Conservation (phyloP, 306 rosid genomes). For the Pterocarpus santalinus region DNA sequence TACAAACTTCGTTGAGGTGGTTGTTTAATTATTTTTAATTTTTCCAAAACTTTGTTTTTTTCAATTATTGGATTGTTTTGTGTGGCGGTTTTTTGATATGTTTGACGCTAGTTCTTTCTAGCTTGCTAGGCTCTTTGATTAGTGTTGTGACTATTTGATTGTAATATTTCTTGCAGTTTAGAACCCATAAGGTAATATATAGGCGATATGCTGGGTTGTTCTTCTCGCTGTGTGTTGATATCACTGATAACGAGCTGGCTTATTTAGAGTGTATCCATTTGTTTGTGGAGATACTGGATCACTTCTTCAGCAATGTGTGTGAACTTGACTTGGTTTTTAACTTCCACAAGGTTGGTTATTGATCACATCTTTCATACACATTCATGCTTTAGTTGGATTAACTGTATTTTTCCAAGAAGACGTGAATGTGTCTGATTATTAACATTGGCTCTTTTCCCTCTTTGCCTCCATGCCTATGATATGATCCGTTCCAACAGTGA, state of each 20-base stretch:
- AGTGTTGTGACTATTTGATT: constrained; percentile 33
- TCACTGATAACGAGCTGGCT: constrained; percentile 97
- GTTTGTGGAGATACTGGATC: constrained; percentile 94
- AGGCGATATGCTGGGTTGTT: constrained; percentile 96
- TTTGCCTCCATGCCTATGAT: background rate
- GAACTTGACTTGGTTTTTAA: constrained; percentile 92
- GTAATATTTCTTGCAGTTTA: constrained; percentile 70
- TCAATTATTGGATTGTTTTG: background rate
- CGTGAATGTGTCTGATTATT: background rate
- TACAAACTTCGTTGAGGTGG: constrained; percentile 97
- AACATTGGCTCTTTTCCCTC: too few species aligned
- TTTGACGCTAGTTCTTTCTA: constrained; percentile 3
- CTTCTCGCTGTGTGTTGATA: constrained; percentile 97
- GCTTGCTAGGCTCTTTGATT: background rate
- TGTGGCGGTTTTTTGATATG: background rate
- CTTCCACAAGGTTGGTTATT: constrained; percentile 83
- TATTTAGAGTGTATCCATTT: constrained; percentile 97
- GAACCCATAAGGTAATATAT: constrained; percentile 94
- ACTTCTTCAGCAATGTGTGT: constrained; percentile 95
- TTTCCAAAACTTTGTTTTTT: too few species aligned
- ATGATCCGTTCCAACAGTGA: background rate
- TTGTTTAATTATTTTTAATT: background rate
- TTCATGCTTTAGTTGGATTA: constrained; percentile 1
- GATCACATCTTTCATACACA: background rate
- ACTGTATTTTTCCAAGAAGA: background rate